phyloP scores from a whole-genome alignment of 352 stramenopile genomes.

The Phytophthora pisi region DNA sequence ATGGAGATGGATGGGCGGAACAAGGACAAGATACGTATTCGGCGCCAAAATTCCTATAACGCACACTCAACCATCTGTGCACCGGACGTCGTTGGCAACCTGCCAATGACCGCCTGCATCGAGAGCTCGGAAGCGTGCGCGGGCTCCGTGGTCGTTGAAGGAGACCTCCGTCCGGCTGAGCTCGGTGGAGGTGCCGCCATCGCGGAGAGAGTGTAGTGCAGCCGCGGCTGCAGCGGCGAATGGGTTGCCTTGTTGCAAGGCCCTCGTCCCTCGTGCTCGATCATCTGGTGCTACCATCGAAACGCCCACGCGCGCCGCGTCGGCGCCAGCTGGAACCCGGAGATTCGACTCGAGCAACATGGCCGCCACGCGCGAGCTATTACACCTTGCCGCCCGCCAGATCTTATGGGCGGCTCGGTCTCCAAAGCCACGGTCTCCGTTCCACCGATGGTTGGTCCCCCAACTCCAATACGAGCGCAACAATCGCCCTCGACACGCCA shows the following conservation, averaged over 20 bases:
- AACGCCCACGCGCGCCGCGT: background rate
- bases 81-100: conserved; percentile 5
- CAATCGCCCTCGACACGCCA: background rate
- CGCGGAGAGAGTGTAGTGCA: background rate
- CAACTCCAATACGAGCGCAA: background rate
- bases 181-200: background rate
- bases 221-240: background rate
- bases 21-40: conserved; percentile 28
- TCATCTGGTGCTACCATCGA: background rate
- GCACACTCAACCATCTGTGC: conserved; percentile 11
- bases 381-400: background rate
- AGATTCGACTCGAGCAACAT: conserved; percentile 4
- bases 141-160: conserved; percentile 5
- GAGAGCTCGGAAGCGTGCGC: background rate
- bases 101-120: conserved; percentile 1
- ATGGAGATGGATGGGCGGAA: conserved; percentile 25
- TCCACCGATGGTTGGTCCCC: background rate
- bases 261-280: background rate
- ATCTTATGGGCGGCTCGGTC: background rate
- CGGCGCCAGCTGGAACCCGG: background rate
- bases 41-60: background rate
- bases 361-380: background rate
- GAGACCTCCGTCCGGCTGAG: conserved; percentile 11
- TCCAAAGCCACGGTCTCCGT: background rate
- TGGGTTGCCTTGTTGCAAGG: too few relatives aligned